Conservation (phyloP, 2,329 filamentous ascomycete genomes). For the Domatiomyces globalis region DNA sequence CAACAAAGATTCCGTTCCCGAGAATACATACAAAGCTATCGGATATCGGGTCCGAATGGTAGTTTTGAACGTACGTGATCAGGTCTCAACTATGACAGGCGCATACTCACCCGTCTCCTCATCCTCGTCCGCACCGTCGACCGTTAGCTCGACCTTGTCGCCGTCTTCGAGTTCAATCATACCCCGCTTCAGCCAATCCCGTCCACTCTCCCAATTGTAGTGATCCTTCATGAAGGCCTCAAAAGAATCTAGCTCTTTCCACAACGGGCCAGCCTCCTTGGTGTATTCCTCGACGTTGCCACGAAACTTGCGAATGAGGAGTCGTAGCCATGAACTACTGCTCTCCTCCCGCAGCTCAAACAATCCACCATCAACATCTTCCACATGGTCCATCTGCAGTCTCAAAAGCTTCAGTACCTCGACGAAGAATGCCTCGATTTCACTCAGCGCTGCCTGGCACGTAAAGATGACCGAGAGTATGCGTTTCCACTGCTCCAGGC, state of each 20-base stretch:
- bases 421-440: constrained; percentile 38
- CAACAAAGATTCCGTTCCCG: neutral
- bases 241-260: constrained; percentile 40
- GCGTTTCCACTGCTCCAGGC: constrained; percentile 52
- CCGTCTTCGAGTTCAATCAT: constrained; percentile 50
- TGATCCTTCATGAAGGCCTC: constrained; percentile 40
- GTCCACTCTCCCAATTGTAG: constrained; percentile 44
- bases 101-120: constrained; percentile 53
- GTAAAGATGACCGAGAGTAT: constrained; percentile 44
- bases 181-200: constrained; percentile 40
- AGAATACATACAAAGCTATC: neutral
- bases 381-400: constrained; percentile 41
- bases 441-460: constrained; percentile 37
- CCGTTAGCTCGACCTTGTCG: constrained; percentile 46
- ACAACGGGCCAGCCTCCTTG: constrained; percentile 26
- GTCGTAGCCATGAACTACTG: constrained; percentile 38
- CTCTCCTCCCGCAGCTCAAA: constrained; percentile 43
- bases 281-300: constrained; percentile 33
- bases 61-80: neutral
- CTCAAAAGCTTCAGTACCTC: constrained; percentile 36
- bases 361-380: constrained; percentile 46
- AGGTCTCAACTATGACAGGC: constrained; percentile 43
- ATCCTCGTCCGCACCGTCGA: constrained; percentile 41
- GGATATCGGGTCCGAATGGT: neutral
- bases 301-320: constrained; percentile 40